phyloP scores from a whole-genome alignment of 805 yeast species.

The Hanseniaspora lachancei region DNA sequence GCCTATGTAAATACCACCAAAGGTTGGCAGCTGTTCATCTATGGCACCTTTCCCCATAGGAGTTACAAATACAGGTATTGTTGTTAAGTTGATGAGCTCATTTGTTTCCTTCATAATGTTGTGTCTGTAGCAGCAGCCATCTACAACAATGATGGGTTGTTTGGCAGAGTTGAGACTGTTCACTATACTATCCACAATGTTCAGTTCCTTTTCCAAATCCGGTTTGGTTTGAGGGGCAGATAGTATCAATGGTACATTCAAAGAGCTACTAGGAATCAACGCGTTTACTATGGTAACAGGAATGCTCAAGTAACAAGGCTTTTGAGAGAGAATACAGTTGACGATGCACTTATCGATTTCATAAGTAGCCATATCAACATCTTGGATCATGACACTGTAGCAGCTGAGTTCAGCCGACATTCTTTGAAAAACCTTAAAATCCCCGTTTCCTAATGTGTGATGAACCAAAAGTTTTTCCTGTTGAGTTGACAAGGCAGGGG shows the following conservation, averaged over 20 bases:
- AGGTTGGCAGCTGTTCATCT: constrained; percentile 46
- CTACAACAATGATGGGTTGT: constrained; percentile 41
- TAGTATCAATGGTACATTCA: constrained; percentile 25
- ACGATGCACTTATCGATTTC: constrained; percentile 36
- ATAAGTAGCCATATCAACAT: constrained; percentile 40
- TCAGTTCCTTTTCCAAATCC: constrained; percentile 27
- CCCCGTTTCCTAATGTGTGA: constrained; percentile 21
- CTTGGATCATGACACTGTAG: constrained; percentile 49
- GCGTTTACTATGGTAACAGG: constrained; percentile 48
- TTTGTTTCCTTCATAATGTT: constrained; percentile 31
- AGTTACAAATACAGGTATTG: constrained; percentile 41
- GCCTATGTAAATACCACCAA: constrained; percentile 57
- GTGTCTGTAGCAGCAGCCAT: constrained; percentile 50
- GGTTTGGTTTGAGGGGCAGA: constrained; percentile 24
- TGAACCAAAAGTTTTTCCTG: constrained; percentile 28
- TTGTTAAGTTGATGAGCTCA: constrained; percentile 34
- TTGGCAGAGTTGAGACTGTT: constrained; percentile 34
- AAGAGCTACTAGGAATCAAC: constrained; percentile 29
- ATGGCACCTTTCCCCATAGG: constrained; percentile 50
- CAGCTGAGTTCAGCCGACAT: constrained; percentile 31
- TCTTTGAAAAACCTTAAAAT: constrained; percentile 43
- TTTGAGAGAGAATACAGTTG: constrained; percentile 36
- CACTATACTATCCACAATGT: constrained; percentile 27
- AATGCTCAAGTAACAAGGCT: constrained; percentile 61
- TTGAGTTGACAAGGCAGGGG: constrained; percentile 36